These are phyloP conservation scores for Jamesozyma piceae DNA, from an alignment of 805 yeast species.

Conservation along the genomic window DNA sequence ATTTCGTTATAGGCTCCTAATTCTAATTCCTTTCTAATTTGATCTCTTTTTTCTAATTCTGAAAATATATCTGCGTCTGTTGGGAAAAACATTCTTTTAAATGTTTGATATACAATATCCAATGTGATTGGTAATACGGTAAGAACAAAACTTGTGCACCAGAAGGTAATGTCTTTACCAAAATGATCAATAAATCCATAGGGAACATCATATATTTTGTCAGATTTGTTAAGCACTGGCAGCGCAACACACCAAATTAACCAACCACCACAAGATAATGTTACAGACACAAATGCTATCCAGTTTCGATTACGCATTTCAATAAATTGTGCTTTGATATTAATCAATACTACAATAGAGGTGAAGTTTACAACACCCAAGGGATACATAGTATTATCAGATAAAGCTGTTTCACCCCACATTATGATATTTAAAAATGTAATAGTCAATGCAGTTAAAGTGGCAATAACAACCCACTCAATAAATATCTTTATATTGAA, in stretches of 20 bases:
- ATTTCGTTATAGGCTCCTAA: slow-evolving; percentile 62
- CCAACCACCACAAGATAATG: slow-evolving; percentile 78
- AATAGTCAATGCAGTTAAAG: slow-evolving; percentile 59
- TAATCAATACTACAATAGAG: slow-evolving; percentile 61
- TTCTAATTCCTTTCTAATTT: slow-evolving; percentile 62
- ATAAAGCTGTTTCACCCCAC: slow-evolving; percentile 62
- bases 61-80: slow-evolving; percentile 75
- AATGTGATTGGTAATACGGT: slow-evolving; percentile 49
- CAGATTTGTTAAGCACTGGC: slow-evolving; percentile 51
- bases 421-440: slow-evolving; percentile 56
- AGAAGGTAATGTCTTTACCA: slow-evolving; percentile 76
- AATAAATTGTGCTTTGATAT: slow-evolving; percentile 66
- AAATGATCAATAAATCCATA: slow-evolving; percentile 61
- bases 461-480: slow-evolving; percentile 70
- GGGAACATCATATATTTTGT: slow-evolving; percentile 56
- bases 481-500: slow-evolving; percentile 65
- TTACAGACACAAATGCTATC: slow-evolving; percentile 54
- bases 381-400: slow-evolving; percentile 74
- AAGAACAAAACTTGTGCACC: slow-evolving; percentile 64
- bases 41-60: slow-evolving; percentile 59
- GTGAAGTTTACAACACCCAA: slow-evolving; percentile 70
- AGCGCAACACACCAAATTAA: slow-evolving; percentile 72
- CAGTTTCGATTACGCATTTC: slow-evolving; percentile 73
- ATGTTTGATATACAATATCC: slow-evolving; percentile 55
- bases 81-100: slow-evolving; percentile 49